Evolutionary conservation across 345 rosid species (phyloP), one percentile per base, ranked within the genome.

Genomic region (Sonneratia caseolaris): DNA sequence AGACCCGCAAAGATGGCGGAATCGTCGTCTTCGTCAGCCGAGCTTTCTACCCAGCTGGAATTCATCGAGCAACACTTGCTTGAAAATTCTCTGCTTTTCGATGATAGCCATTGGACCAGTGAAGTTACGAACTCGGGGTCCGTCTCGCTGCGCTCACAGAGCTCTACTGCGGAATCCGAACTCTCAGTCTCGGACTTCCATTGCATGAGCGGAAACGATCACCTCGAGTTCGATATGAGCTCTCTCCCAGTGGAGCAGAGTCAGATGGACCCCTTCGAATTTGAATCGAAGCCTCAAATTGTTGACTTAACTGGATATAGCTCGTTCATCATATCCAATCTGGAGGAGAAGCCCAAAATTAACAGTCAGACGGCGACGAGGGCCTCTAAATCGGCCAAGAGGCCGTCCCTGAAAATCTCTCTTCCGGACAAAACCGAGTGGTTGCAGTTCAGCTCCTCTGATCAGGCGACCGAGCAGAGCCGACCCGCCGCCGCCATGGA

Each of bases 41-140:
- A 82, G 68, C 80, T 75, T 5, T 81, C 84, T 0, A 76, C 87
- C 42, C 42, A 66, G 51, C 87, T 93, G 37, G 82, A 71, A 73
- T 69, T 78, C 61, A 88, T 93, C 68, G 45, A 86, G 76, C 84
- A 79, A 11, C 86, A 84, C 68, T 84, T 93, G 42, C 80, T 93
- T 22, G 87, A 75, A 16, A 38, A 51, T 32, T 12, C 37, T 61
- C 37, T 32, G 37, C 14, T 5, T 43, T 68, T 68, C 69, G 47
- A 19, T 21, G 69, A 42, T 6, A 15, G 18, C 69, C 40, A 66
- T 42, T 66, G 69, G 69, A 7, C 15, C 24, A 37, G 12, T 68
- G 49, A 37, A 7, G 51, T 13, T 47, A 47, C 51, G 51, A 47
- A 13, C 51, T 47, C 51, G 51, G 51, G 5, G 3, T 47, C 51